Percentiles rank a stretch among this genome's conserved stretches.
Conservation (phyloP, 331 rosid species). For the Quercus lobata region DNA sequence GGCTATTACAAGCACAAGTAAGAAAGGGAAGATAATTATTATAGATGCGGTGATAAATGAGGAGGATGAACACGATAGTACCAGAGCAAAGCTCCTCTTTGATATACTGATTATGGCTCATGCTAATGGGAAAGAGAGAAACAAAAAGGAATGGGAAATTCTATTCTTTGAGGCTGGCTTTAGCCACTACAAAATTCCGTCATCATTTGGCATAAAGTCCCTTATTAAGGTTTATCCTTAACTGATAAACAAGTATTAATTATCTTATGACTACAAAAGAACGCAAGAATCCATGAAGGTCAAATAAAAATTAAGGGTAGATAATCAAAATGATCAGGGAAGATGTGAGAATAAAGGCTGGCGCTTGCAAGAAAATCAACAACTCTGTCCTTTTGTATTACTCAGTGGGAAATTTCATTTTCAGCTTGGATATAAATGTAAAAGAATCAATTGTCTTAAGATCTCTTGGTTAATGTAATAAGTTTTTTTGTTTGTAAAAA, state of each 20-base stretch:
- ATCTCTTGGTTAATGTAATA: too few relatives aligned
- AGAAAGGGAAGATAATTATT: conserved; percentile 12
- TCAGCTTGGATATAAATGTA: too few relatives aligned
- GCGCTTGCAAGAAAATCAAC: too few relatives aligned
- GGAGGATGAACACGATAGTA: neutral
- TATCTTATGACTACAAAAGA: too few relatives aligned
- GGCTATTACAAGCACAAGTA: neutral
- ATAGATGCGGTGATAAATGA: conserved; percentile 18
- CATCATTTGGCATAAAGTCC: conserved; percentile 5
- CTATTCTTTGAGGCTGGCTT: conserved; percentile 22
- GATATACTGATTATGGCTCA: conserved; percentile 15
- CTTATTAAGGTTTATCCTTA: conserved; percentile 22
- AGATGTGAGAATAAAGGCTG: too few relatives aligned
- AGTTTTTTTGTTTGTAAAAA: too few relatives aligned
- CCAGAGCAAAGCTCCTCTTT: conserved; percentile 8
- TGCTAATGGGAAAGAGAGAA: conserved; percentile 12
- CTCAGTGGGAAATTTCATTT: too few relatives aligned
- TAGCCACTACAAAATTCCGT: neutral
- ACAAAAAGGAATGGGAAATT: conserved; percentile 10
- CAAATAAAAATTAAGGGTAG: too few relatives aligned
- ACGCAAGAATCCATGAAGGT: too few relatives aligned
- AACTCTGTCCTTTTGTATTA: too few relatives aligned
- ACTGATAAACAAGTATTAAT: neutral
- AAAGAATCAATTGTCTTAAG: too few relatives aligned
- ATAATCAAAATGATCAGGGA: too few relatives aligned